A percentile compares a stretch with the other conserved stretches of the same genome.
Conservation (phyloP, 75 land plant genomes). For the Ceratopteris richardii region DNA sequence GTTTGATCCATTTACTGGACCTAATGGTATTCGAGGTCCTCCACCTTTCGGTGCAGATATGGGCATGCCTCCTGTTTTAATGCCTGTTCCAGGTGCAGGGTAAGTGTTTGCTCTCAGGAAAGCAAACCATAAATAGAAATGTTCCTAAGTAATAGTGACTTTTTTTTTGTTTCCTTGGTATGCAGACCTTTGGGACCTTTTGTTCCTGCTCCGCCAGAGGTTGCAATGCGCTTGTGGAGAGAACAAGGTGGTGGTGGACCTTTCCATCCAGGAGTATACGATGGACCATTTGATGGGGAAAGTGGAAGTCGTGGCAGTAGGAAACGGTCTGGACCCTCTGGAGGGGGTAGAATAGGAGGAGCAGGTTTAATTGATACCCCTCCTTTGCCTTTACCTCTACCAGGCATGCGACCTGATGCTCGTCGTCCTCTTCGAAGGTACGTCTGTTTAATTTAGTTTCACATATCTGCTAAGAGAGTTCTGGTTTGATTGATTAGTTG, state of each 20-base stretch:
- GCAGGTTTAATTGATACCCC: constrained; percentile 37
- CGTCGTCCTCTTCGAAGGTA: constrained; percentile 72
- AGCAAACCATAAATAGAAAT: too few species aligned
- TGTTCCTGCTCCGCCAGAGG: constrained; percentile 99
- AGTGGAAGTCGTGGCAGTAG: constrained; percentile 61
- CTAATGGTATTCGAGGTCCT: constrained; percentile 46
- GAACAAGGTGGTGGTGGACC: constrained; percentile 79
- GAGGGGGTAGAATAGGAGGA: constrained; percentile 44
- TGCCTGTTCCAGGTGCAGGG: constrained; percentile 99
- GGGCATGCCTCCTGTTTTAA: constrained; percentile 70
- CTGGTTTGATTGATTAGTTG: neutral
- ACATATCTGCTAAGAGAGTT: neutral
- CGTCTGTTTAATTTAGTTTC: neutral
- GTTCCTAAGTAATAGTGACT: too few species aligned
- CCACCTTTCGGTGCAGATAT: constrained; percentile 75
- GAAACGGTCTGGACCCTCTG: constrained; percentile 40
- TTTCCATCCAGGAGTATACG: constrained; percentile 33
- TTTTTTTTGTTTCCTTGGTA: too few species aligned
- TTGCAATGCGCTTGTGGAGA: constrained; percentile 88
- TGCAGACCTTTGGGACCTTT: constrained; percentile 97
- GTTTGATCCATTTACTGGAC: constrained; percentile 70
- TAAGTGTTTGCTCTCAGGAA: constrained; percentile 15
- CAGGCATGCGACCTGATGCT: constrained; percentile 72
- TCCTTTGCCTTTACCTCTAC: constrained; percentile 36
- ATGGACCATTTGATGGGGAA: constrained; percentile 51